These are phyloP conservation scores for Aureobasidium sp. DNA, from an alignment of 2,329 filamentous ascomycete genomes.

Conservation along the genomic window DNA sequence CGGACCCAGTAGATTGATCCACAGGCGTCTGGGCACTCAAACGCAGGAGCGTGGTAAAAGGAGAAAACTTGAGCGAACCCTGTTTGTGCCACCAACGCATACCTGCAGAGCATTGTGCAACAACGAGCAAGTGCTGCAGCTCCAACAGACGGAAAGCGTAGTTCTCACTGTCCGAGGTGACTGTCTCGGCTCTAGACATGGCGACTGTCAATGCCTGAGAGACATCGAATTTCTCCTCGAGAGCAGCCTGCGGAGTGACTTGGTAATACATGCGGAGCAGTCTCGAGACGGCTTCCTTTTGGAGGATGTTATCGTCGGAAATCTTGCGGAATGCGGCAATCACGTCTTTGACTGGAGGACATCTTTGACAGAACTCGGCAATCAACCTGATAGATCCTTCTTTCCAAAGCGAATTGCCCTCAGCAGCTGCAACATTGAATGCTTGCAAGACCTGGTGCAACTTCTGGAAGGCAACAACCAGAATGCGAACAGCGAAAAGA, in stretches of 20 bases:
- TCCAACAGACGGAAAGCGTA: constrained; percentile 59
- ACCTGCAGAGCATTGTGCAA: constrained; percentile 71
- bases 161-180: constrained; percentile 29
- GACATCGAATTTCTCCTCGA: constrained; percentile 82
- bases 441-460: constrained; percentile 57
- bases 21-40: constrained; percentile 39
- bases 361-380: constrained; percentile 68
- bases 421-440: constrained; percentile 45
- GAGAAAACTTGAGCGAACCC: constrained; percentile 55
- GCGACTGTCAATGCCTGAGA: constrained; percentile 66
- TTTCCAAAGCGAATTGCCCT: constrained; percentile 52
- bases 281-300: constrained; percentile 71
- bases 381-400: constrained; percentile 62
- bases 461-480: constrained; percentile 75
- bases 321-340: constrained; percentile 67
- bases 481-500: constrained; percentile 74
- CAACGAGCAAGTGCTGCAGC: constrained; percentile 71
- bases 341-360: constrained; percentile 75
- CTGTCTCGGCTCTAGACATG: constrained; percentile 52
- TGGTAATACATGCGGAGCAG: constrained; percentile 81
- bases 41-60: constrained; percentile 64
- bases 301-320: constrained; percentile 61
- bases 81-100: constrained; percentile 87
- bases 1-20: constrained; percentile 33
- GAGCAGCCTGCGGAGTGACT: constrained; percentile 67